Percentiles rank a stretch among this genome's conserved stretches.
Evolutionary conservation across 495 filamentous ascomycete species (phyloP).

Genomic region (Lepraria neglecta): DNA sequence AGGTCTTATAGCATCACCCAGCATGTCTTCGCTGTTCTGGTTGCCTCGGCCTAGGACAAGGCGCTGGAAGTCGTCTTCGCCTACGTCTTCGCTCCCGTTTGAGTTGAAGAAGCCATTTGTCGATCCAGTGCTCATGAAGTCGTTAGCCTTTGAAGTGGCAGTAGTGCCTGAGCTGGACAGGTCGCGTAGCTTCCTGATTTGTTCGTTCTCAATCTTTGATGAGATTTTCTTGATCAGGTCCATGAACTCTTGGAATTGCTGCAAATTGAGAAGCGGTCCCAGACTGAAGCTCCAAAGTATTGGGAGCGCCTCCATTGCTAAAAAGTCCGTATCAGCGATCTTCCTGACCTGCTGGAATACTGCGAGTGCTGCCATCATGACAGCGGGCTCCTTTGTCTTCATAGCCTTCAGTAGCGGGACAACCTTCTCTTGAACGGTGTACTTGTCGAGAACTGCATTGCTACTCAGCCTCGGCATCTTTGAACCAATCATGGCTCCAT

Average conservation of each 20-base stretch:
- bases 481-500: slow-evolving; percentile 50
- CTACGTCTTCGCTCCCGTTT: slow-evolving; percentile 38
- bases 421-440: slow-evolving; percentile 94
- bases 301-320: slow-evolving; percentile 85
- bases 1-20: slow-evolving; percentile 36
- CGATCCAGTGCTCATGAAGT: slow-evolving; percentile 37
- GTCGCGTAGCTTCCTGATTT: slow-evolving; percentile 79
- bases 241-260: slow-evolving; percentile 88
- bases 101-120: slow-evolving; percentile 31
- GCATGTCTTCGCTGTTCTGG: slow-evolving; percentile 33
- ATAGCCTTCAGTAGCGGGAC: slow-evolving; percentile 84
- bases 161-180: slow-evolving; percentile 42
- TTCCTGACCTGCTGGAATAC: slow-evolving; percentile 77
- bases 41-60: slow-evolving; percentile 66
- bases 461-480: slow-evolving; percentile 51
- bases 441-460: slow-evolving; percentile 84
- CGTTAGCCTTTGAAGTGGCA: slow-evolving; percentile 34
- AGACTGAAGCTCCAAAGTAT: slow-evolving; percentile 88
- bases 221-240: slow-evolving; percentile 74
- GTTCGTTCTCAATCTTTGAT: slow-evolving; percentile 74
- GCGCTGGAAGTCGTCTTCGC: slow-evolving; percentile 71
- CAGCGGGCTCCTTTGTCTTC: slow-evolving; percentile 94
- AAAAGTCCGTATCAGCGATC: slow-evolving; percentile 82
- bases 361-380: slow-evolving; percentile 88
- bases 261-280: slow-evolving; percentile 77